A percentile compares a stretch with the other conserved stretches of the same genome.
Evolutionary conservation across 345 rosid species (phyloP).

Genomic region (Geranium brycei): DNA sequence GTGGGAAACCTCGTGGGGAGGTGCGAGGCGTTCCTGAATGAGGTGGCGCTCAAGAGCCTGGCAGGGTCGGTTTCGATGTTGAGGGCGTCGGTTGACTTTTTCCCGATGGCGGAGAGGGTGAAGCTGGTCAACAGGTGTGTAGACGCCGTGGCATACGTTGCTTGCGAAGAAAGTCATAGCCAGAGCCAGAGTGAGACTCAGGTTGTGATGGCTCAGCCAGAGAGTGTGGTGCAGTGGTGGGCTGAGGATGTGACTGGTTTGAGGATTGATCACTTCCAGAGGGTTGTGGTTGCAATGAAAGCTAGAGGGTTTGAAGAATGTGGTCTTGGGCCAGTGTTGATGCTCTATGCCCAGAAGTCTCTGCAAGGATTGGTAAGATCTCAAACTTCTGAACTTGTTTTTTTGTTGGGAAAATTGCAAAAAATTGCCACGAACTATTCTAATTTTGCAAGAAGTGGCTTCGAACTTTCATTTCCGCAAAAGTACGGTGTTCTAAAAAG

Average conservation of each 20-base stretch:
- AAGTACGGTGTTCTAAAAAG: too few relatives aligned
- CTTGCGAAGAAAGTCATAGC: constrained; percentile 52
- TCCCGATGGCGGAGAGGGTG: constrained; percentile 66
- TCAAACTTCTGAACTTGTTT: too few relatives aligned
- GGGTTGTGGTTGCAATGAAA: constrained; percentile 72
- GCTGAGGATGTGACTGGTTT: constrained; percentile 75
- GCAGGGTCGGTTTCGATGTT: constrained; percentile 54
- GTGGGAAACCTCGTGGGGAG: constrained; percentile 61
- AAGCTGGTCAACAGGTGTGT: constrained; percentile 63
- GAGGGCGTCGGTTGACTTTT: constrained; percentile 27
- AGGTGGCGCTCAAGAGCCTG: constrained; percentile 63
- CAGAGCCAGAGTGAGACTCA: constrained; percentile 7
- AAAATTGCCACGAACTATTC: too few relatives aligned
- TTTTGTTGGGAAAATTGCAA: too few relatives aligned
- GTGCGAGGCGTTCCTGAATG: constrained; percentile 63
- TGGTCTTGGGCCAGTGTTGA: constrained; percentile 79
- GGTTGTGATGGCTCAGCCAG: constrained; percentile 20
- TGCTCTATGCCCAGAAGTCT: constrained; percentile 88
- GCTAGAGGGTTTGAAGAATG: constrained; percentile 73
- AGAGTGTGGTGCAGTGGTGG: constrained; percentile 76
- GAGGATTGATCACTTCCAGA: constrained; percentile 67
- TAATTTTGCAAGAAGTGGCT: too few relatives aligned
- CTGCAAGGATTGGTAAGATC: constrained; percentile 85
- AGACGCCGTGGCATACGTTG: constrained; percentile 64
- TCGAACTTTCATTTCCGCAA: too few relatives aligned